Conservation (phyloP, 108 stramenopile species). For the Nannochloropsis gaditana region DNA sequence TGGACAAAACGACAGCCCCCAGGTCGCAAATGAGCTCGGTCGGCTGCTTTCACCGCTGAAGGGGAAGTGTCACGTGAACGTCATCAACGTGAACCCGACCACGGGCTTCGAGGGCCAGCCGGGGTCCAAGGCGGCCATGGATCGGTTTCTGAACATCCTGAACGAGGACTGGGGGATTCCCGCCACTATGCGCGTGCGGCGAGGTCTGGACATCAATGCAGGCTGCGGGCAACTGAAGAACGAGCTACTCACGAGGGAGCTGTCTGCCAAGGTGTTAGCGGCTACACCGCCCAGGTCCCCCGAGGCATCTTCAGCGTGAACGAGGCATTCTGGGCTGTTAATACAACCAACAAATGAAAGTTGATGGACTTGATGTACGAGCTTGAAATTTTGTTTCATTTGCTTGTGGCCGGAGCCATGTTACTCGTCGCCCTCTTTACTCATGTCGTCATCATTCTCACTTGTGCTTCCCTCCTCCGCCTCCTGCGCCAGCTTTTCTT, state of each 20-base stretch:
- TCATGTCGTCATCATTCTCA: background rate
- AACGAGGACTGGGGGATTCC: conserved; percentile 57
- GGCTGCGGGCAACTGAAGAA: conserved; percentile 91
- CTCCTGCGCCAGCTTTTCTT: conserved; percentile 42
- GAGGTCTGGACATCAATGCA: conserved; percentile 97
- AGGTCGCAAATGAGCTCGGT: conserved; percentile 47
- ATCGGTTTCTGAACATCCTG: conserved; percentile 56
- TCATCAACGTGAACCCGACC: conserved; percentile 93
- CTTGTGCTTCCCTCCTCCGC: conserved; percentile 28
- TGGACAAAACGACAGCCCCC: conserved; percentile 74
- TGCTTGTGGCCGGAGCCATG: background rate
- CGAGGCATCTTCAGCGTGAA: too few relatives aligned
- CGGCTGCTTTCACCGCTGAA: conserved; percentile 45
- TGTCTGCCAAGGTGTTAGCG: background rate
- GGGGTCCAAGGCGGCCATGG: conserved; percentile 56
- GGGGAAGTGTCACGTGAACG: conserved; percentile 75
- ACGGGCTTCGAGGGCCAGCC: conserved; percentile 68
- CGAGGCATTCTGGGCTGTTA: too few relatives aligned
- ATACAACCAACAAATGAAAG: too few relatives aligned
- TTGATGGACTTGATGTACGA: too few relatives aligned
- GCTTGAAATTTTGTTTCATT: too few relatives aligned
- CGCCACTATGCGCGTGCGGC: conserved; percentile 43
- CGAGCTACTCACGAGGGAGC: conserved; percentile 59
- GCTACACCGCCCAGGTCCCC: too few relatives aligned
- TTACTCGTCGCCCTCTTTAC: background rate